phyloP scores from a whole-genome alignment of 371 early-diverging fungal species.

The Haplosporangium sp. region DNA sequence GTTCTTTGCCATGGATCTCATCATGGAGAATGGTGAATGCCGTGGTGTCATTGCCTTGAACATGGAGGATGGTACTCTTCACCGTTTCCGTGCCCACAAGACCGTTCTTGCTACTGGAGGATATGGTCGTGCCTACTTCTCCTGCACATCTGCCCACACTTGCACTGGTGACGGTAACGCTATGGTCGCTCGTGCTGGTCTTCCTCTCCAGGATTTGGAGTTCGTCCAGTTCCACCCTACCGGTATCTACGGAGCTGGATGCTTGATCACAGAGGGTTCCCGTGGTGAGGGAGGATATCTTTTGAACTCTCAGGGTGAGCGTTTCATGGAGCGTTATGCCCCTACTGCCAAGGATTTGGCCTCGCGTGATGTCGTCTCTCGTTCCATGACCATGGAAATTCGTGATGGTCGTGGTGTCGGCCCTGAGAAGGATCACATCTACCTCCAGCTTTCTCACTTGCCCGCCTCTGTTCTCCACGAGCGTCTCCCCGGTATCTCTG shows the following conservation, averaged over 20 bases:
- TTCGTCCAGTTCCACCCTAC: slow-evolving; percentile 99
- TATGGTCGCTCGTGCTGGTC: slow-evolving; percentile 92
- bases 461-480: slow-evolving; percentile 93
- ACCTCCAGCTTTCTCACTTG: slow-evolving; percentile 95
- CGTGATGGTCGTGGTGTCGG: slow-evolving; percentile 98
- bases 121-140: slow-evolving; percentile 98
- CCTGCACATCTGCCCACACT: slow-evolving; percentile 98
- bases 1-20: slow-evolving; percentile 97
- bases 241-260: slow-evolving; percentile 98
- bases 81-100: slow-evolving; percentile 98
- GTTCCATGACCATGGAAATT: slow-evolving; percentile 98
- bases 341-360: slow-evolving; percentile 98
- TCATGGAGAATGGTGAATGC: slow-evolving; percentile 98
- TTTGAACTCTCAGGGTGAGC: slow-evolving; percentile 92
- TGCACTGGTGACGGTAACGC: slow-evolving; percentile 99
- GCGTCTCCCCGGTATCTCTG: slow-evolving; percentile 98
- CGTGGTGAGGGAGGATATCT: slow-evolving; percentile 98
- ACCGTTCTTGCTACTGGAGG: slow-evolving; percentile 98
- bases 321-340: slow-evolving; percentile 99
- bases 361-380: slow-evolving; percentile 97
- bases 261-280: slow-evolving; percentile 97
- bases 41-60: slow-evolving; percentile 95
- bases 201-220: slow-evolving; percentile 96
- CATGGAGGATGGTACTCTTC: slow-evolving; percentile 98
- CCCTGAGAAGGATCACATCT: slow-evolving; percentile 95